Evolutionary conservation across 352 stramenopile genomes (phyloP).

Genomic region (Globisporangium acanthophoron): DNA sequence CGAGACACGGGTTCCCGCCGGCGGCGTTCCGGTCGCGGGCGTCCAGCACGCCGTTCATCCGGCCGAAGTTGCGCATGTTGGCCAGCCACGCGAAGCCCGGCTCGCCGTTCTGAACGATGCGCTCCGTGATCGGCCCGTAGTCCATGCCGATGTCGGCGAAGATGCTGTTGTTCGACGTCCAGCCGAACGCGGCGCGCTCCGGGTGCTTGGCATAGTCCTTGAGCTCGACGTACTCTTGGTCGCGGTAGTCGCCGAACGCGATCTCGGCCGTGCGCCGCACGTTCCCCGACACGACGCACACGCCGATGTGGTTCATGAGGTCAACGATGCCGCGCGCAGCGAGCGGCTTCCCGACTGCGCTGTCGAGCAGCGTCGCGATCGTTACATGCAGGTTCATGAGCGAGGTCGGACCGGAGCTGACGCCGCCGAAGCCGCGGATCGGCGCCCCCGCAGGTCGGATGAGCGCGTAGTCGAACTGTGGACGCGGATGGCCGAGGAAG

Average conservation of each 20-base stretch:
- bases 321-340: constrained; percentile 84
- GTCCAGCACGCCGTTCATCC: constrained; percentile 86
- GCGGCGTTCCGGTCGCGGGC: constrained; percentile 72
- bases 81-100: constrained; percentile 93
- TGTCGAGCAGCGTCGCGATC: constrained; percentile 53
- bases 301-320: constrained; percentile 90
- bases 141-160: constrained; percentile 91
- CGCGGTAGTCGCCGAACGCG: constrained; percentile 87
- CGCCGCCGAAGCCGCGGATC: constrained; percentile 89
- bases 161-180: constrained; percentile 94
- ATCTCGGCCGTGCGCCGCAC: constrained; percentile 92
- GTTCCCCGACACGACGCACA: constrained; percentile 91
- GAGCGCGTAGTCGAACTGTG: constrained; percentile 77
- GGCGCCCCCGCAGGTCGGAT: constrained; percentile 80
- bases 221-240: constrained; percentile 86
- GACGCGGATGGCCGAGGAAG: constrained; percentile 39
- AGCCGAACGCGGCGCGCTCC: constrained; percentile 82
- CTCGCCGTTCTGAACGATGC: constrained; percentile 86
- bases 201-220: constrained; percentile 92
- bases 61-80: constrained; percentile 89
- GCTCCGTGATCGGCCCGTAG: constrained; percentile 82
- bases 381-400: constrained; percentile 68
- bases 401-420: constrained; percentile 77
- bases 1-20: constrained; percentile 90
- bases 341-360: constrained; percentile 43